phyloP scores from a whole-genome alignment of 306 rosid species.

The Fragaria ananassa region DNA sequence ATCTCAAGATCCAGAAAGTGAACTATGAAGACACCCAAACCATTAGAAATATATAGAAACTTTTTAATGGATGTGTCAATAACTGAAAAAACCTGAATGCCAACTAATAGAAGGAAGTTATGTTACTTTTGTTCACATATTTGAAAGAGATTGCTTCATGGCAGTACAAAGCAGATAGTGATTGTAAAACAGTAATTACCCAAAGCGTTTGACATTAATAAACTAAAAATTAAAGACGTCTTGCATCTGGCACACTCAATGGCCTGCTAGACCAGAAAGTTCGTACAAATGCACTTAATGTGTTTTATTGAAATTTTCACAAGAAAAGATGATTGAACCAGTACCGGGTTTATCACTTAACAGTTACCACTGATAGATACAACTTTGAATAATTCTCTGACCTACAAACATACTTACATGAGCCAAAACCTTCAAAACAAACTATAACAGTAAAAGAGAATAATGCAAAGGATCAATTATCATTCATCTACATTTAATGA shows the following conservation, averaged over 20 bases:
- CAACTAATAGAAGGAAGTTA: neutral
- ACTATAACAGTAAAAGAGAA: neutral
- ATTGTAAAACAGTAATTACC: neutral
- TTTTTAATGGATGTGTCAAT: neutral
- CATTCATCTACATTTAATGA: neutral
- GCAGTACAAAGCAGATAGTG: neutral
- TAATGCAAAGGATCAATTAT: neutral
- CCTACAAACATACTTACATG: neutral
- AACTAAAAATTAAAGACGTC: neutral
- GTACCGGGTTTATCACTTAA: neutral
- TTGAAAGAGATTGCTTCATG: neutral
- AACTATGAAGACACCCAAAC: neutral
- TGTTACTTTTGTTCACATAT: neutral
- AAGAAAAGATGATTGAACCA: neutral
- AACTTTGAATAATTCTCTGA: neutral
- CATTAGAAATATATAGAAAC: neutral
- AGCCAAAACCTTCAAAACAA: neutral
- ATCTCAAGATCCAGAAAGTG: neutral
- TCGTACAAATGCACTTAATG: neutral
- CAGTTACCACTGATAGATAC: neutral
- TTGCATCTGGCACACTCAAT: neutral
- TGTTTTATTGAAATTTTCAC: neutral
- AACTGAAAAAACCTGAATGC: neutral
- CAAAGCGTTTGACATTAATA: neutral
- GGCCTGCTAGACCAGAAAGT: neutral